These are phyloP conservation scores for Cordyceps sp. DNA, from an alignment of 2,329 filamentous ascomycete genomes.

Conservation along the genomic window DNA sequence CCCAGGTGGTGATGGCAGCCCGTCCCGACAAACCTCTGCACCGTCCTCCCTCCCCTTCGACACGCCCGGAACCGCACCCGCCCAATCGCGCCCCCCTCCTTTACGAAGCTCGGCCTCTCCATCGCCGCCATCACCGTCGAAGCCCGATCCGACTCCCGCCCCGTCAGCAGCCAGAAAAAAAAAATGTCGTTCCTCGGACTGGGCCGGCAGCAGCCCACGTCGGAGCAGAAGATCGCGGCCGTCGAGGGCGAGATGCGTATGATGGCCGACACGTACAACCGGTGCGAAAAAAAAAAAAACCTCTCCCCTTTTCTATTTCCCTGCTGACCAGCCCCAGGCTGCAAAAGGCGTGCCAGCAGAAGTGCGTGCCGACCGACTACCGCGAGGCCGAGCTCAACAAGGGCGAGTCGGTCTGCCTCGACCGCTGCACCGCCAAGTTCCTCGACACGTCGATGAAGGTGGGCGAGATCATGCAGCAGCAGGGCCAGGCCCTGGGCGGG, in stretches of 20 bases:
- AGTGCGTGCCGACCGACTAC: conserved; percentile 87
- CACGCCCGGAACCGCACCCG: too few species aligned
- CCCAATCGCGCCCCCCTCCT: too few species aligned
- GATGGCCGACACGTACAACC: conserved; percentile 94
- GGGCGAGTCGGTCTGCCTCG: conserved; percentile 94
- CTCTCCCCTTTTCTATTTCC: not conserved
- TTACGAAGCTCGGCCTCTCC: too few species aligned
- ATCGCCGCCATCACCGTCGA: too few species aligned
- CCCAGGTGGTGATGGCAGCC: too few species aligned
- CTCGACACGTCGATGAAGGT: conserved; percentile 98
- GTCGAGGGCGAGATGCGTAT: conserved; percentile 97
- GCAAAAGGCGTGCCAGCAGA: conserved; percentile 75
- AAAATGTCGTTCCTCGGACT: conserved; percentile 30
- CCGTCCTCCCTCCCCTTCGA: too few species aligned
- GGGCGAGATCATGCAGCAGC: conserved; percentile 86
- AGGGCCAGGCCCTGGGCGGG: conserved; percentile 52
- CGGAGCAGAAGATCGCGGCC: conserved; percentile 91
- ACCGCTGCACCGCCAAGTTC: conserved; percentile 95
- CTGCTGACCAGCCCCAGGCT: conserved; percentile 33
- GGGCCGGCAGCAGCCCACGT: conserved; percentile 64
- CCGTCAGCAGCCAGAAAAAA: too few species aligned
- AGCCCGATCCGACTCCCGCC: too few species aligned
- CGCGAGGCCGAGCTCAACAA: conserved; percentile 96
- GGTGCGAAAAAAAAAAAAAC: conserved; percentile 53
- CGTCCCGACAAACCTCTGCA: too few species aligned